A percentile compares a stretch with the other conserved stretches of the same genome.
These are phyloP conservation scores for Naganishia friedmannii DNA, from an alignment of 768 basidiomycete species.

Conservation along the genomic window DNA sequence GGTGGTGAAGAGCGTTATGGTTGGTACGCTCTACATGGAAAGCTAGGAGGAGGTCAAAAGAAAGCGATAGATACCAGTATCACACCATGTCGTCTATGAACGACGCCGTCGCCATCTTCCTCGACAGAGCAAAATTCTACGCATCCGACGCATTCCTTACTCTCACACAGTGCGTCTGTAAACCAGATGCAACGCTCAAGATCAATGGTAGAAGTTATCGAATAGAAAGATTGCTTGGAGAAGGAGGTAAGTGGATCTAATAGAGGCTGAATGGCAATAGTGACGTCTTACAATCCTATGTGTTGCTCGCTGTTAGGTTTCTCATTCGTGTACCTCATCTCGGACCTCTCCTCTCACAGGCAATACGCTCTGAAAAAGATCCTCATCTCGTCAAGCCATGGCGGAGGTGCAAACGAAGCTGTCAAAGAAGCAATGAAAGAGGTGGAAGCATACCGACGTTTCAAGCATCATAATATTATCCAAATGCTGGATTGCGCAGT, in stretches of 20 bases:
- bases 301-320: conserved; percentile 34
- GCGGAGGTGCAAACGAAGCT: conserved; percentile 59
- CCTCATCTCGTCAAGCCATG: conserved; percentile 38
- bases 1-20: not conserved
- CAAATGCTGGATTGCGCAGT: conserved; percentile 91
- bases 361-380: conserved; percentile 92
- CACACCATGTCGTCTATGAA: conserved; percentile 8
- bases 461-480: conserved; percentile 97
- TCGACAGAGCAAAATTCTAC: conserved; percentile 51
- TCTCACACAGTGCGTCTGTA: conserved; percentile 46
- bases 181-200: conserved; percentile 72
- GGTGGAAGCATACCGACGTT: conserved; percentile 84
- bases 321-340: conserved; percentile 52
- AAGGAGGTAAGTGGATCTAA: conserved; percentile 70
- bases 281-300: too few relatives aligned
- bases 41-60: not conserved
- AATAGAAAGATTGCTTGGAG: conserved; percentile 86
- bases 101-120: conserved; percentile 27
- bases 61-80: not conserved
- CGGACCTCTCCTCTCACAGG: conserved; percentile 58
- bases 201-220: conserved; percentile 94
- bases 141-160: conserved; percentile 48
- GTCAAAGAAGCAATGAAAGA: conserved; percentile 65
- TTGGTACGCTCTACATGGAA: not conserved
- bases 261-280: not conserved